Conservation (phyloP, 441 rosid genomes). For the Kokia cookei region DNA sequence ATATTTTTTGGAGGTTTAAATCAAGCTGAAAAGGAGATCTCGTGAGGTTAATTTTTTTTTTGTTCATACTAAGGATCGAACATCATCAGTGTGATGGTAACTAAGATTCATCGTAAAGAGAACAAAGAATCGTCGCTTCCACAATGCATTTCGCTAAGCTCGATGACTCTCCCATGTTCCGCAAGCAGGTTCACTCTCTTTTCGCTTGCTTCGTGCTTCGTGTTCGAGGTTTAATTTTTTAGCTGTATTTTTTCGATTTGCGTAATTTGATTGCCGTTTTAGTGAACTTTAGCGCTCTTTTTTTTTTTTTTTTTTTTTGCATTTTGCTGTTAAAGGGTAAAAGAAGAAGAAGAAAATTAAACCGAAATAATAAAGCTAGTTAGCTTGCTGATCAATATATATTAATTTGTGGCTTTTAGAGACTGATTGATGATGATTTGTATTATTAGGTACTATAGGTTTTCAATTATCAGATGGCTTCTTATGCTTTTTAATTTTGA, state of each 20-base stretch:
- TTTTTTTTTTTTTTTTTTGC: too few relatives aligned
- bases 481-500: background rate
- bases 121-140: slow-evolving; percentile 21
- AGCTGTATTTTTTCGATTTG: background rate
- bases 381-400: background rate
- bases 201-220: background rate
- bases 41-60: background rate
- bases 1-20: slow-evolving; percentile 6
- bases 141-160: slow-evolving; percentile 96
- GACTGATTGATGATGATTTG: background rate
- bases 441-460: background rate
- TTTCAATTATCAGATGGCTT: background rate
- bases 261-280: background rate
- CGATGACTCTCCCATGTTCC: slow-evolving; percentile 99
- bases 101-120: slow-evolving; percentile 22
- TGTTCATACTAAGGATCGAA: slow-evolving; percentile 18
- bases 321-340: too few relatives aligned
- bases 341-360: too few relatives aligned
- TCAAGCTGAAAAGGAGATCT: slow-evolving; percentile 22
- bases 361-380: background rate
- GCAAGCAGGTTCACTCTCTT: slow-evolving; percentile 75
- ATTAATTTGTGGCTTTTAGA: background rate
- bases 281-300: background rate
- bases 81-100: slow-evolving; percentile 35
- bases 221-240: background rate